phyloP scores from a whole-genome alignment of 2,329 filamentous ascomycete genomes.

The Cladosporium halotolerans region DNA sequence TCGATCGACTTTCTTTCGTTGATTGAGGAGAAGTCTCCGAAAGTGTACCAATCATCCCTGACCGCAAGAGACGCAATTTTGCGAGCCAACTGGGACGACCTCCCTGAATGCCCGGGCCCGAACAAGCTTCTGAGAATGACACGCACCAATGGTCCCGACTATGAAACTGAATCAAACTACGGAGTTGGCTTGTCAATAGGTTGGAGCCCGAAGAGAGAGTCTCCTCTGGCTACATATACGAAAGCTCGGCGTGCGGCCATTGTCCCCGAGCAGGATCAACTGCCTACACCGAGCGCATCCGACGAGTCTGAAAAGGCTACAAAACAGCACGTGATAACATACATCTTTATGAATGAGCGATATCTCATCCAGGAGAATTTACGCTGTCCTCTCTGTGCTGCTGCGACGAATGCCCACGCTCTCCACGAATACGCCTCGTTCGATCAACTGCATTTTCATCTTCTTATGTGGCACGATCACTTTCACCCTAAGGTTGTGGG shows the following conservation, averaged over 20 bases:
- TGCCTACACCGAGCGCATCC: slow-evolving; percentile 24
- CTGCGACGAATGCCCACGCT: background rate
- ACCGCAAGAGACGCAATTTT: slow-evolving; percentile 20
- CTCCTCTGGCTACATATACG: slow-evolving; percentile 22
- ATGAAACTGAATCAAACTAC: slow-evolving; percentile 16
- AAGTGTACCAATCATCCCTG: background rate
- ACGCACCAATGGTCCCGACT: slow-evolving; percentile 16
- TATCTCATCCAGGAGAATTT: slow-evolving; percentile 13
- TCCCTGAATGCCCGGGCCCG: slow-evolving; percentile 24
- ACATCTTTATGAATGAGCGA: slow-evolving; percentile 15
- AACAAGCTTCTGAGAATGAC: too few species aligned
- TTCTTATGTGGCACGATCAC: slow-evolving; percentile 31
- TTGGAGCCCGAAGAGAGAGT: slow-evolving; percentile 19
- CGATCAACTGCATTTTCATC: slow-evolving; percentile 31
- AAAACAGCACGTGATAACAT: slow-evolving; percentile 20
- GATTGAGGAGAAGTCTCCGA: slow-evolving; percentile 16
- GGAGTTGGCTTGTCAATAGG: slow-evolving; percentile 23
- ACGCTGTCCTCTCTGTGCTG: slow-evolving; percentile 6
- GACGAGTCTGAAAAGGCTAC: slow-evolving; percentile 16
- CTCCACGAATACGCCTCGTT: slow-evolving; percentile 19
- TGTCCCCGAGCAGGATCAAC: slow-evolving; percentile 13
- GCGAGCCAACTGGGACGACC: slow-evolving; percentile 24
- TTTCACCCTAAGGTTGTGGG: slow-evolving; percentile 26
- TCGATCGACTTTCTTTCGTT: slow-evolving; percentile 25
- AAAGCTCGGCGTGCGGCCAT: background rate